Evolutionary conservation across 2,329 filamentous ascomycete genomes (phyloP).

Genomic region (Cladophialophora bantiana): DNA sequence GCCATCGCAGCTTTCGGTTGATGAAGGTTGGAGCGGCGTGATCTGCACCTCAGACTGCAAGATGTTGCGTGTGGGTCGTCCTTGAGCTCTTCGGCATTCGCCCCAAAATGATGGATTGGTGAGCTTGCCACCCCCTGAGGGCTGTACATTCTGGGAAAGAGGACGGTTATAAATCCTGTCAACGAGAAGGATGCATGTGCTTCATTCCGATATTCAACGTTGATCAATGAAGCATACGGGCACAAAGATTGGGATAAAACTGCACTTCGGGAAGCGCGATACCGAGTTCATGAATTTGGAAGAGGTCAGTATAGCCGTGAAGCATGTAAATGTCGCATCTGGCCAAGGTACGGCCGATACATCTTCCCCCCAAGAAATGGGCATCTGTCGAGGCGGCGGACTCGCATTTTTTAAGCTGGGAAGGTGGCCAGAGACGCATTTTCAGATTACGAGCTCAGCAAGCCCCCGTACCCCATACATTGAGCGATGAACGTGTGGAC

Average conservation of each 20-base stretch:
- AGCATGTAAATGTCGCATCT: slow-evolving; percentile 19
- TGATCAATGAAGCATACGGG: slow-evolving; percentile 10
- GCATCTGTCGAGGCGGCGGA: background rate
- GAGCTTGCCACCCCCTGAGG: slow-evolving; percentile 18
- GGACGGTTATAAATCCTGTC: slow-evolving; percentile 14
- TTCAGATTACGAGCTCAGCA: slow-evolving; percentile 4
- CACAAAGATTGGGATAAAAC: slow-evolving; percentile 4
- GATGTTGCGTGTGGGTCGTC: slow-evolving; percentile 1
- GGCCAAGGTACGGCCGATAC: slow-evolving; percentile 16
- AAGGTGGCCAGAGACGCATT: background rate
- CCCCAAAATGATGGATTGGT: slow-evolving; percentile 6
- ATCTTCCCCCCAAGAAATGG: background rate
- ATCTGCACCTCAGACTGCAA: slow-evolving; percentile 11
- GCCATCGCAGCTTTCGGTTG: slow-evolving; percentile 12
- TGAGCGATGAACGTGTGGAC: slow-evolving; percentile 6
- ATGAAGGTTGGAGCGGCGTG: background rate
- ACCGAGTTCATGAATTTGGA: slow-evolving; percentile 7
- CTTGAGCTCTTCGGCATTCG: slow-evolving; percentile 1
- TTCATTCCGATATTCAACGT: background rate
- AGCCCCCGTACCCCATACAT: background rate
- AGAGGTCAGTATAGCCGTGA: slow-evolving; percentile 10
- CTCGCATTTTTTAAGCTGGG: slow-evolving; percentile 10
- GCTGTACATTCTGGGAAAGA: slow-evolving; percentile 16
- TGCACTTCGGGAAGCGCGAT: slow-evolving; percentile 18
- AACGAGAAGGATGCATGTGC: background rate